A percentile compares a stretch with the other conserved stretches of the same genome.
These are phyloP conservation scores for Cytospora chrysosperma DNA, from an alignment of 2,329 filamentous ascomycete species.

Conservation along the genomic window DNA sequence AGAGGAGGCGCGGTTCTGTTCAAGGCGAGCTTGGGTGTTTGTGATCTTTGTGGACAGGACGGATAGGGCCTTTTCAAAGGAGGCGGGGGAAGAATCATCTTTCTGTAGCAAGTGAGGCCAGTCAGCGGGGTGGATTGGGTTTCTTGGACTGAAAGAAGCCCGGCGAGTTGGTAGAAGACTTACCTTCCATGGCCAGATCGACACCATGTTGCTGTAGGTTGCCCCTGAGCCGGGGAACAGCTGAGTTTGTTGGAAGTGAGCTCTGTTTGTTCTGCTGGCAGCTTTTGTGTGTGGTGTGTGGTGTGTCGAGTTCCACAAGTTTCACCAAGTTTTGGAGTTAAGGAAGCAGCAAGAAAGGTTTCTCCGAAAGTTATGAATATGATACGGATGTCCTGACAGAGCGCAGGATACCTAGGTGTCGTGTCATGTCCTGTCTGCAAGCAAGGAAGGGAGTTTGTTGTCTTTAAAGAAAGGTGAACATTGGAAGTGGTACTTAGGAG, in stretches of 20 bases:
- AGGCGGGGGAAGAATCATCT: slow-evolving; percentile 82
- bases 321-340: neutral
- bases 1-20: slow-evolving; percentile 67
- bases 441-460: neutral
- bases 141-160: neutral
- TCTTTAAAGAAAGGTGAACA: neutral
- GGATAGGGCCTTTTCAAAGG: slow-evolving; percentile 89
- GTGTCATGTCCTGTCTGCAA: slow-evolving; percentile 11
- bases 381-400: neutral
- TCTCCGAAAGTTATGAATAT: neutral
- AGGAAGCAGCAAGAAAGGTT: neutral
- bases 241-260: neutral
- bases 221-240: neutral
- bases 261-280: neutral
- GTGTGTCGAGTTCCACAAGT: too few species aligned
- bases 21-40: slow-evolving; percentile 69
- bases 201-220: slow-evolving; percentile 62
- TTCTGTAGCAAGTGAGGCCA: slow-evolving; percentile 10
- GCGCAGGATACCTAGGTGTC: too few species aligned
- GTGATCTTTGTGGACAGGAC: slow-evolving; percentile 80
- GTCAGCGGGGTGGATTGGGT: slow-evolving; percentile 22
- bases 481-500: neutral
- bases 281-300: too few species aligned
- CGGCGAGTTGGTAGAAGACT: slow-evolving; percentile 28
- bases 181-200: slow-evolving; percentile 83